Evolutionary conservation across 2,329 filamentous ascomycete genomes (phyloP).

Genomic region (Trichoderma semiorbis): DNA sequence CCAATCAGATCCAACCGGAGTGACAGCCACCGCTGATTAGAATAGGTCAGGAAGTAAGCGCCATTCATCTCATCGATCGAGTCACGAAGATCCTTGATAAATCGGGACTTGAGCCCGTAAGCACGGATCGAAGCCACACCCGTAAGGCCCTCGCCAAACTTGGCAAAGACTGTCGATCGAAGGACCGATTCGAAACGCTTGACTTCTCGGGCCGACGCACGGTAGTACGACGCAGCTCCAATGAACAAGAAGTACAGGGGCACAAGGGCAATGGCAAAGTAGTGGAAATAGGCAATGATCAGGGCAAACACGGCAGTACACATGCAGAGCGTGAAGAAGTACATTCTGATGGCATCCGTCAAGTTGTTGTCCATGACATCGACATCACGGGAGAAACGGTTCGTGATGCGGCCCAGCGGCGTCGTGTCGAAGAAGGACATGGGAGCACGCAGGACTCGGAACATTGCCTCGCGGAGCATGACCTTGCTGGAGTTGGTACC

Average conservation of each 20-base stretch:
- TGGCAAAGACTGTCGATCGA: conserved; percentile 82
- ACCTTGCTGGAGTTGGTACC: conserved; percentile 78
- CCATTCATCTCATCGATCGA: conserved; percentile 89
- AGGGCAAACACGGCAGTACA: conserved; percentile 81
- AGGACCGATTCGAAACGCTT: conserved; percentile 92
- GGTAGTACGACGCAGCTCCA: conserved; percentile 81
- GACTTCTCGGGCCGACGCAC: conserved; percentile 85
- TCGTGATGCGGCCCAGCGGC: conserved; percentile 89
- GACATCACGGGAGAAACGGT: conserved; percentile 92
- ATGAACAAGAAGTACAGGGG: conserved; percentile 73
- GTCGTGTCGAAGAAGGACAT: conserved; percentile 97
- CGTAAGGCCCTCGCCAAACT: conserved; percentile 83
- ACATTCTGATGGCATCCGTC: conserved; percentile 88
- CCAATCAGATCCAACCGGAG: conserved; percentile 81
- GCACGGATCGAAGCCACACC: conserved; percentile 84
- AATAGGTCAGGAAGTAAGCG: conserved; percentile 92
- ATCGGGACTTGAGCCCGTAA: conserved; percentile 76
- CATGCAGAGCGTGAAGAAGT: conserved; percentile 78
- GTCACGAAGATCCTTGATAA: conserved; percentile 64
- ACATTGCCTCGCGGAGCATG: conserved; percentile 78
- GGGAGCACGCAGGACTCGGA: conserved; percentile 66
- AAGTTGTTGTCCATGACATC: conserved; percentile 95
- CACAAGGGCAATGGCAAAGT: conserved; percentile 64
- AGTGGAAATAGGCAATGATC: conserved; percentile 94
- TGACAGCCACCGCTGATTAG: conserved; percentile 91